Evolutionary conservation across 192 early-diverging fungal genomes (phyloP).

Genomic region (Coemansia sp.): DNA sequence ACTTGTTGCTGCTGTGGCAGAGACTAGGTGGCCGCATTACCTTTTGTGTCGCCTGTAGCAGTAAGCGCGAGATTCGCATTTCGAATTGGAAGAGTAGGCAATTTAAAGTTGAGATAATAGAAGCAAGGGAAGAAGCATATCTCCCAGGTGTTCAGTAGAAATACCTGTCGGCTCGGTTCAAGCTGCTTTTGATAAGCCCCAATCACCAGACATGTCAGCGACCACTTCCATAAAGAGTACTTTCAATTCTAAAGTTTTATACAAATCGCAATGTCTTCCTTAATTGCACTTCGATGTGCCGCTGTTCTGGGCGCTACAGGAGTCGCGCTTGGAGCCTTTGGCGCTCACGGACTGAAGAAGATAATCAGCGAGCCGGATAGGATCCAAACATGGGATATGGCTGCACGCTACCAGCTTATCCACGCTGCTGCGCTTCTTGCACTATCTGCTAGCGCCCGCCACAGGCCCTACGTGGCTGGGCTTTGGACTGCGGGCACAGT

Average conservation of each 20-base stretch:
- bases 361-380: slow-evolving; percentile 35
- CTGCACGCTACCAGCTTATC: slow-evolving; percentile 58
- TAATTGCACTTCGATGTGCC: slow-evolving; percentile 36
- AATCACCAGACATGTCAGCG: not conserved
- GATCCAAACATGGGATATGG: slow-evolving; percentile 46
- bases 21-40: slow-evolving; percentile 15
- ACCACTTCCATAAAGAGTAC: not conserved
- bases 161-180: not conserved
- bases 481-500: slow-evolving; percentile 55
- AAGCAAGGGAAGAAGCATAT: too few species aligned
- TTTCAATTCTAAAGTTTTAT: not conserved
- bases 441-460: slow-evolving; percentile 27
- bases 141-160: too few species aligned
- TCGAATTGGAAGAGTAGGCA: not conserved
- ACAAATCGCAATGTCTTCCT: slow-evolving; percentile 29
- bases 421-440: slow-evolving; percentile 58
- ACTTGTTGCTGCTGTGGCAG: not conserved
- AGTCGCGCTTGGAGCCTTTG: slow-evolving; percentile 62
- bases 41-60: slow-evolving; percentile 51
- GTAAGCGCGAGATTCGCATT: slow-evolving; percentile 47
- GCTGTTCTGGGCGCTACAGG: slow-evolving; percentile 54
- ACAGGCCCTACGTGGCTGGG: slow-evolving; percentile 26
- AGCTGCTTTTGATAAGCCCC: not conserved
- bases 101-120: not conserved
- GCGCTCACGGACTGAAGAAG: slow-evolving; percentile 58